phyloP scores from a whole-genome alignment of 2,329 filamentous ascomycete genomes.

The Aspergillus luchuensis region DNA sequence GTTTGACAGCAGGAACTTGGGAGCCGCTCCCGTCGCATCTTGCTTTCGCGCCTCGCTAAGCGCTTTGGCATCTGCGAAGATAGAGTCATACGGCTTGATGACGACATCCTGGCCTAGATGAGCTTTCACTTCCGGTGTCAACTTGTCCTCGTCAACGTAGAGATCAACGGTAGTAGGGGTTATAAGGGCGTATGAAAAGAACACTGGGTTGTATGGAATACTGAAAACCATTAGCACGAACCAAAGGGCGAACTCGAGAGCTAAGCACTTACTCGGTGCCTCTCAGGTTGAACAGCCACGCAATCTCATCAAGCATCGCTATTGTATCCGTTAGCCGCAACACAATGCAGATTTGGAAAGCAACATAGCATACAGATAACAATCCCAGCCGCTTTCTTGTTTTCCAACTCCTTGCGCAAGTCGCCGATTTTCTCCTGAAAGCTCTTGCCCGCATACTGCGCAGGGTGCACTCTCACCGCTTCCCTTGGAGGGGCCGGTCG shows the following conservation, averaged over 20 bases:
- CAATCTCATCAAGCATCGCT: conserved; percentile 91
- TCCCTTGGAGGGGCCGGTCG: conserved; percentile 76
- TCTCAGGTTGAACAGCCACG: conserved; percentile 97
- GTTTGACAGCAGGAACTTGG: conserved; percentile 82
- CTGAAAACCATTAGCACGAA: conserved; percentile 35
- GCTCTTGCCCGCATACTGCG: conserved; percentile 77
- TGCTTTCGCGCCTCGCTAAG: conserved; percentile 55
- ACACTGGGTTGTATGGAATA: conserved; percentile 97
- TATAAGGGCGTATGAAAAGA: conserved; percentile 93
- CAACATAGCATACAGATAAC: conserved; percentile 63
- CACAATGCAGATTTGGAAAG: background rate
- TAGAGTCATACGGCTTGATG: conserved; percentile 77
- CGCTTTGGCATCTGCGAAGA: conserved; percentile 75
- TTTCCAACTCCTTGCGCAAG: conserved; percentile 85
- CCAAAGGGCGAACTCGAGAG: background rate
- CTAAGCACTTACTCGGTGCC: conserved; percentile 68
- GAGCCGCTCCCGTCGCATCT: conserved; percentile 41
- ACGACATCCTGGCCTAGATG: conserved; percentile 72
- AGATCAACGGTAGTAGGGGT: conserved; percentile 75
- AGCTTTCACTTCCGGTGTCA: conserved; percentile 66
- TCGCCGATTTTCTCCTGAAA: conserved; percentile 82
- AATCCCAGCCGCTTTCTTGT: conserved; percentile 84
- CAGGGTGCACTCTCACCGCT: conserved; percentile 69
- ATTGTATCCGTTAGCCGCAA: conserved; percentile 19
- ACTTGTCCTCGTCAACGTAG: conserved; percentile 80